A percentile compares a stretch with the other conserved stretches of the same genome.
phyloP scores from a whole-genome alignment of 2,329 filamentous ascomycete species.

The Blastomyces silverae region DNA sequence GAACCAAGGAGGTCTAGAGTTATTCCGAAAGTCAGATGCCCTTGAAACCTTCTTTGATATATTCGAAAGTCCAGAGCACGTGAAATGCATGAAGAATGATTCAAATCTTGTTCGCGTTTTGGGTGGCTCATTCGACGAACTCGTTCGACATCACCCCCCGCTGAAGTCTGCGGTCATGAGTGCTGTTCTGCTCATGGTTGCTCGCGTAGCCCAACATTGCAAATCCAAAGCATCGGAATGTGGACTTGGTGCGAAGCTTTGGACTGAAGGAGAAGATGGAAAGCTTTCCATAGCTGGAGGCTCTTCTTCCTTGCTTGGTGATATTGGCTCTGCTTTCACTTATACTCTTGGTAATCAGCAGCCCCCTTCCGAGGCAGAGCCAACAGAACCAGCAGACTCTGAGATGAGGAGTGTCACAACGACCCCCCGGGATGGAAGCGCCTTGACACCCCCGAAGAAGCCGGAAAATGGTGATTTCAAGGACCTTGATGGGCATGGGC shows the following conservation, averaged over 20 bases:
- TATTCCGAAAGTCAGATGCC: conserved; percentile 76
- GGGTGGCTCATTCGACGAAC: conserved; percentile 83
- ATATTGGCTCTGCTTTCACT: conserved; percentile 30
- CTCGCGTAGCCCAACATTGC: conserved; percentile 68
- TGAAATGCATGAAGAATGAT: conserved; percentile 74
- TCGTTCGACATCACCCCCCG: conserved; percentile 84
- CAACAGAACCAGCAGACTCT: conserved; percentile 23
- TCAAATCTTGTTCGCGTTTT: conserved; percentile 64
- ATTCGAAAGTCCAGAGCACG: conserved; percentile 87
- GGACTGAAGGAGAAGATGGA: conserved; percentile 54
- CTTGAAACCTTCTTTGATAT: conserved; percentile 87
- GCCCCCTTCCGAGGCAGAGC: conserved; percentile 26
- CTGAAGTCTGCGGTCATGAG: conserved; percentile 74
- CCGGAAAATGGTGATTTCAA: conserved; percentile 36
- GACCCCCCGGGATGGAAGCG: conserved; percentile 12
- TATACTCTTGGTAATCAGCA: conserved; percentile 24
- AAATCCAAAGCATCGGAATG: conserved; percentile 60
- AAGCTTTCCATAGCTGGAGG: conserved; percentile 55
- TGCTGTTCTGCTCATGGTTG: conserved; percentile 83
- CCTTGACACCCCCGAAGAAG: conserved; percentile 25
- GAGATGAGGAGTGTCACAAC: conserved; percentile 13
- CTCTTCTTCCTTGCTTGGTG: conserved; percentile 34
- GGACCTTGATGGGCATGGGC: conserved; percentile 46
- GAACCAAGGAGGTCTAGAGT: conserved; percentile 76
- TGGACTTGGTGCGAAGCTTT: conserved; percentile 73